These are phyloP conservation scores for Diaporthe helianthi DNA, from an alignment of 2,329 filamentous ascomycete species.

Conservation along the genomic window DNA sequence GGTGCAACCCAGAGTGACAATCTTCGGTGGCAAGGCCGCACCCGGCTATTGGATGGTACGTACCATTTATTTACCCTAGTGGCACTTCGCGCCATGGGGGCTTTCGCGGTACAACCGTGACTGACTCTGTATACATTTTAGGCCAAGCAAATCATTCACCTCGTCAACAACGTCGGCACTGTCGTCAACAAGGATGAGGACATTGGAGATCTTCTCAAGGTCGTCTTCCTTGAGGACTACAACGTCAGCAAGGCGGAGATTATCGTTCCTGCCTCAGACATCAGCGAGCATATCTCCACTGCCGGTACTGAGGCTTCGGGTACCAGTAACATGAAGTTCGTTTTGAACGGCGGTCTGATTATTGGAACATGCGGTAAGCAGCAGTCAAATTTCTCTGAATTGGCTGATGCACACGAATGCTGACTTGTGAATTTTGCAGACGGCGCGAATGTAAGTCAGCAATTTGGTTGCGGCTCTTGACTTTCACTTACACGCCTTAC, in stretches of 20 bases:
- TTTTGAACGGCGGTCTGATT: constrained; percentile 94
- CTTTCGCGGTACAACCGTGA: not conserved
- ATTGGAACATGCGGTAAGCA: constrained; percentile 82
- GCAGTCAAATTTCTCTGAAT: too few relatives aligned
- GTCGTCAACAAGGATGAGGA: constrained; percentile 94
- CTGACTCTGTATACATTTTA: not conserved
- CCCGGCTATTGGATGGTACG: constrained; percentile 98
- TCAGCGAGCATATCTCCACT: constrained; percentile 98
- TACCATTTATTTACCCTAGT: not conserved
- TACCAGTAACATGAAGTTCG: constrained; percentile 99
- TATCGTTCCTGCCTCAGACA: constrained; percentile 90
- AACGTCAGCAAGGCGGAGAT: constrained; percentile 99
- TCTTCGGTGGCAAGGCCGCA: constrained; percentile 97
- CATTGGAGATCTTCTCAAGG: constrained; percentile 92
- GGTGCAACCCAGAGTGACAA: constrained; percentile 84
- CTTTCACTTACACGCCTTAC: constrained; percentile 35
- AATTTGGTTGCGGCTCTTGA: not conserved
- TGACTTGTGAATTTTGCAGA: constrained; percentile 47
- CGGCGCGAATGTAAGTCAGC: constrained; percentile 82
- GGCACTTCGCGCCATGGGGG: not conserved
- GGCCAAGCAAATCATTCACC: constrained; percentile 90
- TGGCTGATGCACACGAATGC: not conserved
- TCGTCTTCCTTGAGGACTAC: constrained; percentile 97
- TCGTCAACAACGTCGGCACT: constrained; percentile 88
- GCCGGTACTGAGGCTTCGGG: constrained; percentile 91